Percentiles rank a stretch among this genome's conserved stretches.
phyloP scores from a whole-genome alignment of 441 rosid species.

The Gossypium trilobum region DNA sequence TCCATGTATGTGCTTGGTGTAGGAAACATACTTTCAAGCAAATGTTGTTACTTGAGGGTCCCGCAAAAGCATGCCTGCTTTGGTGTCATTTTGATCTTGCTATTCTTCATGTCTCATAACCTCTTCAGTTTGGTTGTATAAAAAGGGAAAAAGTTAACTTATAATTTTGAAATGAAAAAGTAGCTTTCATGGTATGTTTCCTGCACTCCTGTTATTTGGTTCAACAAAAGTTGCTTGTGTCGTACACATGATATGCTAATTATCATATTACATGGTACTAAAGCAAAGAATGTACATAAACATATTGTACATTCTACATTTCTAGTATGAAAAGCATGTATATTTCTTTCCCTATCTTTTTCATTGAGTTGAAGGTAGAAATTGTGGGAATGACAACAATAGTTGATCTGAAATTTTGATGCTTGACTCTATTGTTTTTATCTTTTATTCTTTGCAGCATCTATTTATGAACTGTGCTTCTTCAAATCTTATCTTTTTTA shows the following conservation, averaged over 20 bases:
- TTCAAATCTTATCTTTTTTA: not conserved
- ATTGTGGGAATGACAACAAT: not conserved
- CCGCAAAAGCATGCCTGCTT: not conserved
- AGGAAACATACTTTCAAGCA: not conserved
- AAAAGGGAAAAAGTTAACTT: not conserved
- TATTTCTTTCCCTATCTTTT: not conserved
- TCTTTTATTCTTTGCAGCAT: conserved; percentile 7
- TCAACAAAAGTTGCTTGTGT: not conserved
- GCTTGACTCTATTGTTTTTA: not conserved
- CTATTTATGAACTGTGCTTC: not conserved
- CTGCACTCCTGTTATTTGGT: not conserved
- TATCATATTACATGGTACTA: not conserved
- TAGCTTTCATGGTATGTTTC: not conserved
- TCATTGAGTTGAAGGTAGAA: not conserved
- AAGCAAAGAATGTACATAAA: not conserved
- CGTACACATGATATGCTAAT: not conserved
- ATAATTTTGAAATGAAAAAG: not conserved
- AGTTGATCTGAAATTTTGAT: not conserved
- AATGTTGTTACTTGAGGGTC: not conserved
- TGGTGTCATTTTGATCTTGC: not conserved
- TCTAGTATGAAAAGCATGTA: not conserved
- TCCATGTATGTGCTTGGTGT: not conserved
- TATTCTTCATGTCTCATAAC: not conserved
- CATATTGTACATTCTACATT: not conserved
- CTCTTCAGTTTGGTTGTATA: not conserved